Conservation (phyloP, 2,329 filamentous ascomycete species). For the Aspergillus sp. region DNA sequence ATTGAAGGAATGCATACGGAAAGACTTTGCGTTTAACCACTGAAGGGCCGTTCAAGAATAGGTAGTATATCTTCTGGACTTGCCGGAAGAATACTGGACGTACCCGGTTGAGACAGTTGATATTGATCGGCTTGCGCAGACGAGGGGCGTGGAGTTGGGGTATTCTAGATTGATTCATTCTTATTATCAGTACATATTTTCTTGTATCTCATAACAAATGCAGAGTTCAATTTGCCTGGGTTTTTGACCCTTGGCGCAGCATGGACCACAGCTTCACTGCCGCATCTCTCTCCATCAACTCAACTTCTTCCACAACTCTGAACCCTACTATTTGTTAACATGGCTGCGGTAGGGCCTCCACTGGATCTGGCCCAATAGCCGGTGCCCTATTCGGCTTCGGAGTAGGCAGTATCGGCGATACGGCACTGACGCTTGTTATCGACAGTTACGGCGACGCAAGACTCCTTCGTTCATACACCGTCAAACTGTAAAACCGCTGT, state of each 20-base stretch:
- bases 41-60: neutral
- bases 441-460: neutral
- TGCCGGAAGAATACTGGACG: slow-evolving; percentile 28
- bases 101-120: slow-evolving; percentile 11
- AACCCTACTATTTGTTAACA: slow-evolving; percentile 24
- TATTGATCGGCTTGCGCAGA: slow-evolving; percentile 23
- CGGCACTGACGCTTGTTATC: neutral
- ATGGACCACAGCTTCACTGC: slow-evolving; percentile 24
- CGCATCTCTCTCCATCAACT: slow-evolving; percentile 15
- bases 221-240: too few relatives aligned
- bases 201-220: too few relatives aligned
- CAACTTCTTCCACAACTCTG: slow-evolving; percentile 19
- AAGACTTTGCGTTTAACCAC: too few relatives aligned
- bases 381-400: neutral
- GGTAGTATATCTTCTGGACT: neutral
- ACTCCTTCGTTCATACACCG: neutral
- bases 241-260: slow-evolving; percentile 9
- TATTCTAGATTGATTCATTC: slow-evolving; percentile 1
- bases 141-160: slow-evolving; percentile 25
- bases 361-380: neutral
- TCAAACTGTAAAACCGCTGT: neutral
- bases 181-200: too few relatives aligned
- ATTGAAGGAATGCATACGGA: slow-evolving; percentile 19
- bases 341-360: neutral
- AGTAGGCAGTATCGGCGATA: neutral